Conservation (phyloP, 139 green algal genomes). For the Marvania coccoides region DNA sequence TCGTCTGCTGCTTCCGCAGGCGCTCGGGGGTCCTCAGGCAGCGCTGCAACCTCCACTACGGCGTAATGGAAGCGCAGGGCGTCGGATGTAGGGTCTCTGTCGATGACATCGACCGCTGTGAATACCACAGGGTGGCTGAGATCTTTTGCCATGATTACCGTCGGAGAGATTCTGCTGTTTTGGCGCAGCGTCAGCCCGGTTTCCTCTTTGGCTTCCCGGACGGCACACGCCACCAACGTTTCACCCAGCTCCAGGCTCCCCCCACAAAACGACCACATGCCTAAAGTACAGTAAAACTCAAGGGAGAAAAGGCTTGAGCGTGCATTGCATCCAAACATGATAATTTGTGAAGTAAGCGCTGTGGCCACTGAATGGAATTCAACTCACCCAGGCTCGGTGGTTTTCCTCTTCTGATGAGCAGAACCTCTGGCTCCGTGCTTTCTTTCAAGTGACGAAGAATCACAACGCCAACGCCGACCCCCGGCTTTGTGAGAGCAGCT, state of each 20-base stretch:
- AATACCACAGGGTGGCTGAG: background rate
- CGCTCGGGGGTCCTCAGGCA: background rate
- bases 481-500: too few species aligned
- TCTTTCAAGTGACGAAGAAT: background rate
- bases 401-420: conserved; percentile 4
- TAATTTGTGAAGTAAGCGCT: too few species aligned
- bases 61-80: background rate
- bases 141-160: background rate
- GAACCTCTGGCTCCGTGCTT: background rate
- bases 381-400: background rate
- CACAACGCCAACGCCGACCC: conserved; percentile 2
- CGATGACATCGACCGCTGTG: conserved; percentile 8
- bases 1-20: background rate
- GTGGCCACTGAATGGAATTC: too few species aligned
- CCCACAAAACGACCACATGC: background rate
- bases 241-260: conserved; percentile 7
- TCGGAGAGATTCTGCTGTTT: background rate
- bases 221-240: conserved; percentile 5
- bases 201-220: conserved; percentile 3
- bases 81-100: background rate
- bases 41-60: conserved; percentile 4
- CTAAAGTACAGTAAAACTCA: too few species aligned
- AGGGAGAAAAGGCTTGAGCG: too few species aligned
- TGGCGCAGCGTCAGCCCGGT: background rate
- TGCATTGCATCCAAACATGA: too few species aligned